These are phyloP conservation scores for Penicillium sclerotigenum DNA, from an alignment of 2,329 filamentous ascomycete genomes.

Conservation along the genomic window DNA sequence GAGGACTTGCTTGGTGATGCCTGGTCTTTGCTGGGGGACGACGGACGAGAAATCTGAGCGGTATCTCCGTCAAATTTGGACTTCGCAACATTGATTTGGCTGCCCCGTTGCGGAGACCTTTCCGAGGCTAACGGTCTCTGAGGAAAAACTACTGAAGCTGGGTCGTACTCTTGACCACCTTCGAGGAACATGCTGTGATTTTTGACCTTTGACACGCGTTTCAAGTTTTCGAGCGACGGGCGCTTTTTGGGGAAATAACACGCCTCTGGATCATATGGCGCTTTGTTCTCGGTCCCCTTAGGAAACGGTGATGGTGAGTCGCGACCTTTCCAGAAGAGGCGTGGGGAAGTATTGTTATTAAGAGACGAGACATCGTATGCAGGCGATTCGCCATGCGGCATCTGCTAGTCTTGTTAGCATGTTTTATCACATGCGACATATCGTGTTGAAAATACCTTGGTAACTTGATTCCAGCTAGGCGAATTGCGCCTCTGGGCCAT, in stretches of 20 bases:
- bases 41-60: constrained; percentile 36
- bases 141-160: constrained; percentile 69
- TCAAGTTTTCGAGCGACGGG: constrained; percentile 91
- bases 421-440: background rate
- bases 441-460: constrained; percentile 57
- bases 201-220: constrained; percentile 91
- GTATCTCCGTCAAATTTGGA: constrained; percentile 23
- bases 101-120: constrained; percentile 55
- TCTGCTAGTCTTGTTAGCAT: constrained; percentile 54
- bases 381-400: constrained; percentile 69
- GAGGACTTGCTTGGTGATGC: constrained; percentile 86
- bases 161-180: constrained; percentile 89
- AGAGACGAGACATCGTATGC: constrained; percentile 83
- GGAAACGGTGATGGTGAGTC: constrained; percentile 65
- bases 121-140: constrained; percentile 74
- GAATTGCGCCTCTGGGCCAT: constrained; percentile 87
- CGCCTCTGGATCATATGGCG: constrained; percentile 56
- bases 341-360: constrained; percentile 64
- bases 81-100: constrained; percentile 70
- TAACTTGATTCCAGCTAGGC: constrained; percentile 76
- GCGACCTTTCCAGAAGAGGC: constrained; percentile 83
- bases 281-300: constrained; percentile 66
- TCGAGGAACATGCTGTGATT: constrained; percentile 97
- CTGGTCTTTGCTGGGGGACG: constrained; percentile 65
- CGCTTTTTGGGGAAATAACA: constrained; percentile 73